These are phyloP conservation scores for Lactarius sanguifluus DNA, from an alignment of 768 basidiomycete genomes.

Conservation along the genomic window DNA sequence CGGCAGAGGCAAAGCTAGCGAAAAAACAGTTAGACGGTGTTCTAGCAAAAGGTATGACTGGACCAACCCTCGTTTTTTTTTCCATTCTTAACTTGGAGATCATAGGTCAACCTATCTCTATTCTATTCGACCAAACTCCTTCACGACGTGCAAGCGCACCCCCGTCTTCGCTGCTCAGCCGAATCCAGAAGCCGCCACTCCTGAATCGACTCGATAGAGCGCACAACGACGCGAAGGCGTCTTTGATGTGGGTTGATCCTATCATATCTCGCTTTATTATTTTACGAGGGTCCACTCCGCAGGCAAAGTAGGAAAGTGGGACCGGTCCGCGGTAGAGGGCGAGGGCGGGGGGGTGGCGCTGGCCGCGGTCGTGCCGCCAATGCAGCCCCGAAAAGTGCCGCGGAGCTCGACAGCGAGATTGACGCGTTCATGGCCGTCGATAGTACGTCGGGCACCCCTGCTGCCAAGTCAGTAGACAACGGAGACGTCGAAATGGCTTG, in stretches of 20 bases:
- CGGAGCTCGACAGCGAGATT: slow-evolving; percentile 84
- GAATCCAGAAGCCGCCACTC: slow-evolving; percentile 74
- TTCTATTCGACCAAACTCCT: slow-evolving; percentile 53
- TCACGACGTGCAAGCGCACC: slow-evolving; percentile 40
- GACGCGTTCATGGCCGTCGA: slow-evolving; percentile 81
- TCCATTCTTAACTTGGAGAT: slow-evolving; percentile 7
- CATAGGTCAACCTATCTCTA: slow-evolving; percentile 77
- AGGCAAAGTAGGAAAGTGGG: slow-evolving; percentile 21
- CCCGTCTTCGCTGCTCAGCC: slow-evolving; percentile 64
- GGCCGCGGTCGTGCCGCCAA: slow-evolving; percentile 32
- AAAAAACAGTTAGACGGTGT: slow-evolving; percentile 85
- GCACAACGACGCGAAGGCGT: slow-evolving; percentile 34
- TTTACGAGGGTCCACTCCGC: no score
- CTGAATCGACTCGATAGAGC: slow-evolving; percentile 60
- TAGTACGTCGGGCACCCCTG: slow-evolving; percentile 11
- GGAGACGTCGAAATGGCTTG: slow-evolving; percentile 24
- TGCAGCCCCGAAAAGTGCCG: slow-evolving; percentile 58
- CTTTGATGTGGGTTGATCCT: slow-evolving; percentile 22
- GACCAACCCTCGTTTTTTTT: slow-evolving; percentile 9
- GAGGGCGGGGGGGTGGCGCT: slow-evolving; percentile 38
- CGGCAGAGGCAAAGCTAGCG: slow-evolving; percentile 75
- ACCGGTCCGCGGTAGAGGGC: slow-evolving; percentile 28
- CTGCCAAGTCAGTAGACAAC: slow-evolving; percentile 14
- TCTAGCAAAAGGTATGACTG: slow-evolving; percentile 73
- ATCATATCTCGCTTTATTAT: not conserved